Conservation (phyloP, 306 rosid genomes). For the Ceratonia siliqua region DNA sequence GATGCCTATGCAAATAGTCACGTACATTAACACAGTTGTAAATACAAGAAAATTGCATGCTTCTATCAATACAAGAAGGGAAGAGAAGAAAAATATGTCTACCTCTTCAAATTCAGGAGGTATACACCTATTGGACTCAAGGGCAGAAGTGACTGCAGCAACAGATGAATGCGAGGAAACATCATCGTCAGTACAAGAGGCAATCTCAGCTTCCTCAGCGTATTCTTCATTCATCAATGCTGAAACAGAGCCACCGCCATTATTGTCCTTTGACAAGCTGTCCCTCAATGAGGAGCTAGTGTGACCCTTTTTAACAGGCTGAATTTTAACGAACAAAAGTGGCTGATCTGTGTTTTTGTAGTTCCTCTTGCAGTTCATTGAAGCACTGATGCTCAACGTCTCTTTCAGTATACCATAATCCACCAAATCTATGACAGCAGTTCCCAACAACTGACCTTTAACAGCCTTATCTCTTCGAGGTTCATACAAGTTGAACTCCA, state of each 20-base stretch:
- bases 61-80: background rate
- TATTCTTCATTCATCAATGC: slow-evolving; percentile 64
- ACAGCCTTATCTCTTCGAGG: slow-evolving; percentile 65
- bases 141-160: slow-evolving; percentile 38
- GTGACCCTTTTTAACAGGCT: slow-evolving; percentile 52
- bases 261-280: slow-evolving; percentile 47
- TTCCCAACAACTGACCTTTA: slow-evolving; percentile 75
- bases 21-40: background rate
- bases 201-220: slow-evolving; percentile 67
- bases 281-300: slow-evolving; percentile 41
- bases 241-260: slow-evolving; percentile 63
- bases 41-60: slow-evolving; percentile 14
- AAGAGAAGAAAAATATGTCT: slow-evolving; percentile 11
- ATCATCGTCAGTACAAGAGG: slow-evolving; percentile 78
- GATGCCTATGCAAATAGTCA: slow-evolving; percentile 10
- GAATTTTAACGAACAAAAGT: slow-evolving; percentile 55
- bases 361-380: slow-evolving; percentile 76
- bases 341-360: slow-evolving; percentile 73
- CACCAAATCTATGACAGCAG: slow-evolving; percentile 62
- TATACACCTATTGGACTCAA: slow-evolving; percentile 37
- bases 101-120: slow-evolving; percentile 55
- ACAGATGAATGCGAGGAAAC: slow-evolving; percentile 69
- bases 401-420: slow-evolving; percentile 69
- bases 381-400: slow-evolving; percentile 35
- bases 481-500: slow-evolving; percentile 72